Base-by-base conservation (phyloP, 75 land plant species). In the Adiantum capillusveneris region DNA sequence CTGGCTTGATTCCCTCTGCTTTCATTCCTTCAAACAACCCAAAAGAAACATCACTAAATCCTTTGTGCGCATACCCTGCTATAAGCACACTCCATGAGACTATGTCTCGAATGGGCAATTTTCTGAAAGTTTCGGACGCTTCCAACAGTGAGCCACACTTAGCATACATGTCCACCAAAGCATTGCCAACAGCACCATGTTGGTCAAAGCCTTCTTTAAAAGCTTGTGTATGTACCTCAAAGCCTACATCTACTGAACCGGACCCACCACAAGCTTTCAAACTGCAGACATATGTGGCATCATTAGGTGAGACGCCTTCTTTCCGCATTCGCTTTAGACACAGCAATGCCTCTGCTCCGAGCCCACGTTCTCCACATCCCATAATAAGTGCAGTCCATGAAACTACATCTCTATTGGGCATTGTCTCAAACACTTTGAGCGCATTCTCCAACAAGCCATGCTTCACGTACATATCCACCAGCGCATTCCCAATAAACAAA, bases 261-360 rank as follows among this genome's bases (percentile, higher is more conserved):
- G 56, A 17, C 25, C 60, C 67, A 57, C 78, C 81, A 69, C 85
- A 82, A 25, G 72, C 75, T 17, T 76, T 64, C 31, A 82, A 68
- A 14, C 75, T 67, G 44, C 72, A 71, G 2, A 75, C 64, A 53
- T 74, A 31, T 2, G 81, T 78, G 46, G 73, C 64, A 22, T 62
- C 62, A 25, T 82, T 71, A 0, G 75, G 75, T 18, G 36, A 30
- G 42, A 60, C 16, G 14, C 65, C 72, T 0, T 58, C 29, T 16
- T 43, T 24, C 52, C 62, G 71, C 71, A 73, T 73, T 12, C 45
- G 65, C 26, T 56, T 27, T 17, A 73, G 67, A 14, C 54, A 17
- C 6, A 53, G 44, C 51, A 67, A 34, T 26, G 72, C 72, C 19
- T 63, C 67, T 13, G 34, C 28, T 5, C 45, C 44, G 18, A 30